Evolutionary conservation across 129 eudicot species (phyloP).

Genomic region (Deinandra increscens): DNA sequence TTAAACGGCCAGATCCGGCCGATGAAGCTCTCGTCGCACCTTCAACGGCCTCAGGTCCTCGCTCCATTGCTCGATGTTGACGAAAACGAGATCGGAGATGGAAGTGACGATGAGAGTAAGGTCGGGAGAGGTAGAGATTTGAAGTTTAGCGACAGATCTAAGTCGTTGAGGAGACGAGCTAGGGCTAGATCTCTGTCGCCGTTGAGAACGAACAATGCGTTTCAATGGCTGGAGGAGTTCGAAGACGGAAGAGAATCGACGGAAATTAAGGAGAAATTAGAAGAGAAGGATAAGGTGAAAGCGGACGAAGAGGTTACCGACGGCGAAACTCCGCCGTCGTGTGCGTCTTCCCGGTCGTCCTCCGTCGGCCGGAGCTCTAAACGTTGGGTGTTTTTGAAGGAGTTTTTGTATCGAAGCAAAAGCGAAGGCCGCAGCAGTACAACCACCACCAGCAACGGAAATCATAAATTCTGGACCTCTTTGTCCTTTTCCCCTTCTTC

Average conservation of each 20-base stretch:
- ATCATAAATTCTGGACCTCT: constrained; percentile 68
- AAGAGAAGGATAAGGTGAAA: background rate
- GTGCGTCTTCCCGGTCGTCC: constrained; percentile 66
- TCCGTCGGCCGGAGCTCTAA: constrained; percentile 73
- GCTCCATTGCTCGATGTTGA: constrained; percentile 47
- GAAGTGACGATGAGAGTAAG: constrained; percentile 14
- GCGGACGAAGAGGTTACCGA: constrained; percentile 13
- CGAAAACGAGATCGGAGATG: constrained; percentile 34
- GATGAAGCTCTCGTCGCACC: constrained; percentile 67
- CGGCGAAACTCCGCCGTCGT: constrained; percentile 49
- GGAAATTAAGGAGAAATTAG: constrained; percentile 3
- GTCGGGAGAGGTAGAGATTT: constrained; percentile 48
- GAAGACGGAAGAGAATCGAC: constrained; percentile 23
- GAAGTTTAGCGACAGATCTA: constrained; percentile 56
- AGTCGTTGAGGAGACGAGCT: constrained; percentile 65
- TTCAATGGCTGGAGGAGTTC: constrained; percentile 40
- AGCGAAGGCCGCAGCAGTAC: constrained; percentile 71
- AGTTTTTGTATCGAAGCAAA: constrained; percentile 73
- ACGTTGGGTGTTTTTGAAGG: constrained; percentile 84
- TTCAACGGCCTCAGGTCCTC: constrained; percentile 53
- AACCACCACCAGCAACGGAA: constrained; percentile 32
- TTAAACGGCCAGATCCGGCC: constrained; percentile 92
- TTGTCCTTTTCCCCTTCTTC: constrained; percentile 58
- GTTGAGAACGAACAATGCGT: constrained; percentile 38
- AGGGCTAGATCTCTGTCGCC: constrained; percentile 94